Percentiles rank a stretch among this genome's conserved stretches.
These are phyloP conservation scores for Wilcoxina mikolae DNA, from an alignment of 495 filamentous ascomycete genomes.

Conservation along the genomic window DNA sequence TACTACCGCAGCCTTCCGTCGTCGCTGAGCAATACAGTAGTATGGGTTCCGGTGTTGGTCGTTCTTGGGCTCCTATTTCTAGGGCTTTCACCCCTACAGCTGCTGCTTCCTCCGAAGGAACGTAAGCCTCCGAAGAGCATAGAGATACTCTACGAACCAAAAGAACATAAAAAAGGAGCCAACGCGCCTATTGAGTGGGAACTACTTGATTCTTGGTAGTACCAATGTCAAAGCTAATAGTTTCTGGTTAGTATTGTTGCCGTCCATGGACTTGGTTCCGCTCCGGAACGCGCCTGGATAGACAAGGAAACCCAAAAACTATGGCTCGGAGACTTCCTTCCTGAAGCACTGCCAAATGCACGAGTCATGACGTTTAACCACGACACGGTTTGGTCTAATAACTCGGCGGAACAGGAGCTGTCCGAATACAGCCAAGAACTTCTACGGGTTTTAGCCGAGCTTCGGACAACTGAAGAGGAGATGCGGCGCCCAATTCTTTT, in stretches of 20 bases:
- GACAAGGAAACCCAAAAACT: not conserved
- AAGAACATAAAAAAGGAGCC: not conserved
- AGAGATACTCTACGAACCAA: not conserved
- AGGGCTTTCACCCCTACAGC: not conserved
- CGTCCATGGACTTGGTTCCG: not conserved
- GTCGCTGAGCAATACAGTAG: not conserved
- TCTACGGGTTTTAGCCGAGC: not conserved
- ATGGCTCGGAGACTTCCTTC: not conserved
- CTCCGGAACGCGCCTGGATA: not conserved
- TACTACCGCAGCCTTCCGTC: not conserved
- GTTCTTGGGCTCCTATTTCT: not conserved
- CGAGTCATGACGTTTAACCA: not conserved
- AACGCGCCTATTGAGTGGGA: too few species aligned
- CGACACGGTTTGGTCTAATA: not conserved
- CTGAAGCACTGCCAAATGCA: not conserved
- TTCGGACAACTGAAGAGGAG: not conserved
- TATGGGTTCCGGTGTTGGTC: not conserved
- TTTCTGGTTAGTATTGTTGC: not conserved
- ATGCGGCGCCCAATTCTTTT: not conserved
- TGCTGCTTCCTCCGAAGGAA: not conserved
- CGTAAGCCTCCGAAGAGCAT: not conserved
- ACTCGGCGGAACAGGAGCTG: not conserved
- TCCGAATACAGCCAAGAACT: not conserved
- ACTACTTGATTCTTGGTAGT: too few species aligned
- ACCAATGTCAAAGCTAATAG: too few species aligned